Conservation (phyloP, 257 asterid species). For the Jasminum sambac region DNA sequence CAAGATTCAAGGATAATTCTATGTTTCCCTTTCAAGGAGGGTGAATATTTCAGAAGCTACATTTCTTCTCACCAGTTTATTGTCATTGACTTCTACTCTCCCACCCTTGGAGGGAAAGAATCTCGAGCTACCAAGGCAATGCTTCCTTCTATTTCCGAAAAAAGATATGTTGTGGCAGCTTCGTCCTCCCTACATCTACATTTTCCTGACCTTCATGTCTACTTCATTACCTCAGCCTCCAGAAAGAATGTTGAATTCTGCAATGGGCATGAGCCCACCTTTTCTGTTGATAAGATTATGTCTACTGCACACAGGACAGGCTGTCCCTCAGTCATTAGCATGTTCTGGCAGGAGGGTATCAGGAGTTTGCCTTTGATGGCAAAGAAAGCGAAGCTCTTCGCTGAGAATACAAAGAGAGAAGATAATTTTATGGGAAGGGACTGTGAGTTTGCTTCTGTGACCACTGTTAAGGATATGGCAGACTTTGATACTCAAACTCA, state of each 20-base stretch:
- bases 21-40: slow-evolving; percentile 57
- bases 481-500: slow-evolving; percentile 52
- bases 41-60: slow-evolving; percentile 44
- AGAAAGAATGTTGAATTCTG: slow-evolving; percentile 38
- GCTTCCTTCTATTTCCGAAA: slow-evolving; percentile 42
- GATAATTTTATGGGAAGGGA: slow-evolving; percentile 52
- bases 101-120: slow-evolving; percentile 39
- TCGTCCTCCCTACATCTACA: slow-evolving; percentile 63
- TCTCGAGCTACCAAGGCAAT: slow-evolving; percentile 40
- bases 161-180: slow-evolving; percentile 34
- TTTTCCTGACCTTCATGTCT: slow-evolving; percentile 55
- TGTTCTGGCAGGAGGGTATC: slow-evolving; percentile 75
- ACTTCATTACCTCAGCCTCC: slow-evolving; percentile 46
- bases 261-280: slow-evolving; percentile 37
- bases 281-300: slow-evolving; percentile 54
- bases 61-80: slow-evolving; percentile 67
- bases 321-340: slow-evolving; percentile 54
- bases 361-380: slow-evolving; percentile 84
- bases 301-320: slow-evolving; percentile 48
- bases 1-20: slow-evolving; percentile 76
- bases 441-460: slow-evolving; percentile 76
- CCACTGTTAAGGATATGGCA: slow-evolving; percentile 64
- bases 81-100: slow-evolving; percentile 63
- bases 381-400: slow-evolving; percentile 71
- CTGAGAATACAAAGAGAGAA: slow-evolving; percentile 60